phyloP scores from a whole-genome alignment of 2,329 filamentous ascomycete genomes.

The Rhytidhysteron rufulum region DNA sequence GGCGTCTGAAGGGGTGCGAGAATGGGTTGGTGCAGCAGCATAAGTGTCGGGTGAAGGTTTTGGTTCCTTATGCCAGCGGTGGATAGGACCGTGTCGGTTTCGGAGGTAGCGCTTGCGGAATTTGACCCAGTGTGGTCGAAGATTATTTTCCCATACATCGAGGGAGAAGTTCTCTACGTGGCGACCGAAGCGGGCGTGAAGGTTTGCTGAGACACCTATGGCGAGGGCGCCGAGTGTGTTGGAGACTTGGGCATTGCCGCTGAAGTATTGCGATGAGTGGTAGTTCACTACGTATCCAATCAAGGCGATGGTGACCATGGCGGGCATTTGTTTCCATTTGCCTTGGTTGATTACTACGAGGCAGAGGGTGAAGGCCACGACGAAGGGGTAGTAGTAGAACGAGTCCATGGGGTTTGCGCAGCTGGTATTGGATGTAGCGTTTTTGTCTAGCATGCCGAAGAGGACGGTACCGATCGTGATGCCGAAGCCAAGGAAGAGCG shows the following conservation, averaged over 20 bases:
- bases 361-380: slow-evolving; percentile 68
- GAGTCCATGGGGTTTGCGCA: slow-evolving; percentile 48
- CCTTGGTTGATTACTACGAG: slow-evolving; percentile 73
- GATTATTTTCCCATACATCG: slow-evolving; percentile 50
- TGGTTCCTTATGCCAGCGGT: not conserved
- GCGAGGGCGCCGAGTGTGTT: slow-evolving; percentile 74
- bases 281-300: slow-evolving; percentile 73
- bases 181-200: slow-evolving; percentile 67
- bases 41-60: no score
- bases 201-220: slow-evolving; percentile 73
- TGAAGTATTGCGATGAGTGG: slow-evolving; percentile 64
- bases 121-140: slow-evolving; percentile 39
- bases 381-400: slow-evolving; percentile 65
- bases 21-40: slow-evolving; percentile 17
- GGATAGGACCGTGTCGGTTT: slow-evolving; percentile 13
- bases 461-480: slow-evolving; percentile 50
- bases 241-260: slow-evolving; percentile 68
- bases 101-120: slow-evolving; percentile 23
- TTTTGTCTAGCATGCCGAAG: slow-evolving; percentile 46
- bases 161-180: slow-evolving; percentile 55
- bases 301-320: slow-evolving; percentile 71
- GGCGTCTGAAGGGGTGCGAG: not conserved
- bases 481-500: slow-evolving; percentile 49
- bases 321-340: slow-evolving; percentile 71
- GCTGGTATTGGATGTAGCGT: slow-evolving; percentile 42